Evolutionary conservation across 2,329 filamentous ascomycete genomes (phyloP), one percentile per base, ranked within the genome.

Genomic region (Fusarium sp.): DNA sequence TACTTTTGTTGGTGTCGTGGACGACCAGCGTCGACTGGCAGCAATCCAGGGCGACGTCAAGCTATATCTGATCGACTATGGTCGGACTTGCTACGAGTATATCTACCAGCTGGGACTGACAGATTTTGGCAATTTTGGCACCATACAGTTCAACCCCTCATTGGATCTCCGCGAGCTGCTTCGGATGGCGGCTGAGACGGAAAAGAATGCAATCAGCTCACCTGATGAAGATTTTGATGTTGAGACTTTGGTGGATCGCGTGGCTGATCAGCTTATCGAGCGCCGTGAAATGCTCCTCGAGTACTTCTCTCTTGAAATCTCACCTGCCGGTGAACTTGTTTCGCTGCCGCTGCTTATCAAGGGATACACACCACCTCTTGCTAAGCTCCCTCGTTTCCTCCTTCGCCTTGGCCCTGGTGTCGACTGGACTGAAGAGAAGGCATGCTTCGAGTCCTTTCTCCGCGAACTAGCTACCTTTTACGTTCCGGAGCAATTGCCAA

Each of bases 41-140:
- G 93, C 95, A 13, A 91, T 99, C 34, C 95, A 99, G 77, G 89
- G 91, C 32, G 95, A 94, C 12, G 90, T 98, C 8, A 96, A 93
- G 73, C 84, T 99, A 7, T 97, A 91, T 75, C 85, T 99, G 22
- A 83, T 99, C 48, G 95, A 99, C 76, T 99, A 99, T 72, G 95
- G 93, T 10, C 88, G 94, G 73, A 80, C 91, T 1, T 91, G 88
- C 74, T 91, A 88, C 61, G 94, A 98, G 70, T 96, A 94, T 75
- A 96, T 98, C 75, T 99, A 99, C 78, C 95, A 99, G 77, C 79
- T 98, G 19, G 94, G 93, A 0, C 84, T 99, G 32, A 96, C 93
- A 0, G 93, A 99, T 72, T 99, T 99, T 77, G 92, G 91, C 2
- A 99, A 99, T 74, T 97, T 97, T 71, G 95, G 95, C 3, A 77